Conservation (phyloP, 2,329 filamentous ascomycete species). For the Sporothrix mexicana region DNA sequence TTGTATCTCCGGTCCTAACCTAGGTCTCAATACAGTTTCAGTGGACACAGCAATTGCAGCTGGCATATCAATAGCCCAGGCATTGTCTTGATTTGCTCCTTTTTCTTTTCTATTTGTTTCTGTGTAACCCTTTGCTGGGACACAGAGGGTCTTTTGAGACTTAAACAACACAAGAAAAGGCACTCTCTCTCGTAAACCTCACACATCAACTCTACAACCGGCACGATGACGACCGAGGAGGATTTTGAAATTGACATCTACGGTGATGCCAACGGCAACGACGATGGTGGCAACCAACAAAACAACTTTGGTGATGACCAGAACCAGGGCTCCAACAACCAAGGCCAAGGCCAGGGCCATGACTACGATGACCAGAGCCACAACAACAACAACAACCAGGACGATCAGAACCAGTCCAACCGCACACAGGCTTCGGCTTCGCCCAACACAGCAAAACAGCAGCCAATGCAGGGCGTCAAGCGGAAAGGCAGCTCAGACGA, state of each 20-base stretch:
- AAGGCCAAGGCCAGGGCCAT: conserved; percentile 42
- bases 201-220: neutral
- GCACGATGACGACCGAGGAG: conserved; percentile 66
- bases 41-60: conserved; percentile 31
- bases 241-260: conserved; percentile 77
- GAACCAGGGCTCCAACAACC: conserved; percentile 50
- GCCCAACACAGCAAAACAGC: conserved; percentile 40
- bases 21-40: conserved; percentile 35
- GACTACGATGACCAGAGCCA: conserved; percentile 35
- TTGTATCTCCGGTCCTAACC: conserved; percentile 37
- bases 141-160: neutral
- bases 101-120: conserved; percentile 3
- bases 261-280: conserved; percentile 61
- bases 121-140: neutral
- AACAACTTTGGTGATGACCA: conserved; percentile 47
- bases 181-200: neutral
- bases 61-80: conserved; percentile 20
- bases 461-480: conserved; percentile 61
- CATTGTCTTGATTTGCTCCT: conserved; percentile 32
- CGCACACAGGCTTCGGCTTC: conserved; percentile 26
- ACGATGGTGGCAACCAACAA: conserved; percentile 34
- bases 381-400: neutral
- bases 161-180: neutral
- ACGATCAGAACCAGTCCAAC: conserved; percentile 39
- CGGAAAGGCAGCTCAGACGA: conserved; percentile 66